Conservation (phyloP, 164 flowering plant species). For the Tetracentron sinense region DNA sequence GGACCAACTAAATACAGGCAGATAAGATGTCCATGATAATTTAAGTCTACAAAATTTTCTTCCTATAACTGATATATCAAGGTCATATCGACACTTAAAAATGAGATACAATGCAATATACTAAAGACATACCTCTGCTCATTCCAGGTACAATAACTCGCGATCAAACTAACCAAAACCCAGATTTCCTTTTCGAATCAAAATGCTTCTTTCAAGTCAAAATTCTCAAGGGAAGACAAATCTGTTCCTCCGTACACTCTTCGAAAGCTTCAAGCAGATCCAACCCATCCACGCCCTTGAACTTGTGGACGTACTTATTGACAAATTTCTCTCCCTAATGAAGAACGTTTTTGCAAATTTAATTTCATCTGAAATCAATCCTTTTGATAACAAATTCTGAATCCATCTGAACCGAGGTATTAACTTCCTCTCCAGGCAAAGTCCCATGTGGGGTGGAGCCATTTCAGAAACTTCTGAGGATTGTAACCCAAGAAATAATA, state of each 20-base stretch:
- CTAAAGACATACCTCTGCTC: neutral
- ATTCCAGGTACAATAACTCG: neutral
- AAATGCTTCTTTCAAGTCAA: neutral
- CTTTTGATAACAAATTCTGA: neutral
- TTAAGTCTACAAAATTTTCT: too few relatives aligned
- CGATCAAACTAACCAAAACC: neutral
- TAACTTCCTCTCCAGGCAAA: slow-evolving; percentile 1
- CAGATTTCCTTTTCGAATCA: neutral
- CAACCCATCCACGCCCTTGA: slow-evolving; percentile 2
- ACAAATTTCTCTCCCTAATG: neutral
- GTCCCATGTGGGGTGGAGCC: neutral
- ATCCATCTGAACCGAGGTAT: slow-evolving; percentile 4
- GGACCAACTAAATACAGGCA: too few relatives aligned
- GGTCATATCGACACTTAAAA: neutral
- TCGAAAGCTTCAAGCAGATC: slow-evolving; percentile 1
- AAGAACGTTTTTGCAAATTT: neutral
- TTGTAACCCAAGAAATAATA: neutral
- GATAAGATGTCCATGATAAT: too few relatives aligned
- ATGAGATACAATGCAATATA: neutral
- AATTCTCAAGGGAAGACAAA: too few relatives aligned
- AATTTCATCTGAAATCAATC: slow-evolving; percentile 5
- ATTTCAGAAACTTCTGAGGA: neutral
- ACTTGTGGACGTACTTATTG: slow-evolving; percentile 2
- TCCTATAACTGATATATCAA: too few relatives aligned
- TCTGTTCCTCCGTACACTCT: neutral